These are phyloP conservation scores for Carpinus viminea DNA, from an alignment of 306 rosid genomes.

Conservation along the genomic window DNA sequence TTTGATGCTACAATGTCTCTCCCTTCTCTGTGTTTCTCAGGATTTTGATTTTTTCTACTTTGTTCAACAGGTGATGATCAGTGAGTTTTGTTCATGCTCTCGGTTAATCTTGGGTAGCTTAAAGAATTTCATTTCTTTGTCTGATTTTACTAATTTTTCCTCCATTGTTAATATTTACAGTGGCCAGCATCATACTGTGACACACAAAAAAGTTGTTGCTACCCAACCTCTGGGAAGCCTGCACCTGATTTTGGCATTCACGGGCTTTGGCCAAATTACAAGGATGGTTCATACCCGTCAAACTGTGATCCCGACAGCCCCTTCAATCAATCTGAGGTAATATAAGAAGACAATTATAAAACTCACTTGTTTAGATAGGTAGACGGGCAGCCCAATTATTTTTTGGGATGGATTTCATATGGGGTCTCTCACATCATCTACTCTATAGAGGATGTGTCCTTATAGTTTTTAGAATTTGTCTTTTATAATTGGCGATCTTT, in stretches of 20 bases:
- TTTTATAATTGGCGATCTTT: too few species aligned
- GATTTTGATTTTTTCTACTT: constrained; percentile 84
- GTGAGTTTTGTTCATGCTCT: not conserved
- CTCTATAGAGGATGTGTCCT: too few species aligned
- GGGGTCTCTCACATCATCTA: too few species aligned
- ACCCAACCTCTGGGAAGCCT: constrained; percentile 76
- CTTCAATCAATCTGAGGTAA: constrained; percentile 55
- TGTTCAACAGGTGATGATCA: constrained; percentile 64
- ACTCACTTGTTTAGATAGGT: too few species aligned
- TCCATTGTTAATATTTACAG: constrained; percentile 39
- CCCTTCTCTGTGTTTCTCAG: constrained; percentile 47
- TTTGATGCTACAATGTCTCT: constrained; percentile 46
- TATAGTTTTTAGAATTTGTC: too few species aligned
- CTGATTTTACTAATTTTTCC: not conserved
- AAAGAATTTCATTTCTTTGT: not conserved
- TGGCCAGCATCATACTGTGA: constrained; percentile 97
- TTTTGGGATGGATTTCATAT: too few species aligned
- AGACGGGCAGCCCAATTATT: too few species aligned
- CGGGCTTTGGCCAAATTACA: constrained; percentile 81
- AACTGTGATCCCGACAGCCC: constrained; percentile 59
- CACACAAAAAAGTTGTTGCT: constrained; percentile 63
- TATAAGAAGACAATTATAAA: too few species aligned
- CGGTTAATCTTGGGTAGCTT: not conserved
- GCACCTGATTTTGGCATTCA: constrained; percentile 73
- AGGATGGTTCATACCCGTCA: constrained; percentile 67